A percentile compares a stretch with the other conserved stretches of the same genome.
phyloP scores from a whole-genome alignment of 352 stramenopile species.

The Globisporangium polare region DNA sequence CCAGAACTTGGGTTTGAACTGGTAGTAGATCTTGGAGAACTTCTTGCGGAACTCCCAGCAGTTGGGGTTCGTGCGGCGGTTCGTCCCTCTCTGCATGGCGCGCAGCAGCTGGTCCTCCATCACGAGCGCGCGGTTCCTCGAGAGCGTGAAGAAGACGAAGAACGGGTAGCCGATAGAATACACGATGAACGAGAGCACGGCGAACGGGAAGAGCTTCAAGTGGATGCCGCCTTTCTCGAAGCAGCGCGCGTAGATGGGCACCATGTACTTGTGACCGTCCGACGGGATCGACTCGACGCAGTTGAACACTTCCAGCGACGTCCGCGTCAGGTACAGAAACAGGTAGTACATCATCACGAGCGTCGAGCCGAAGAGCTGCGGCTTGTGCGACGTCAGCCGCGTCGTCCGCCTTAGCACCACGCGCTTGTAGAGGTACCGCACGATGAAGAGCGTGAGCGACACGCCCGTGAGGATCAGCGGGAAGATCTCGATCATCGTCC shows the following conservation, averaged over 20 bases:
- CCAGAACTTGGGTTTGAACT: conserved; percentile 81
- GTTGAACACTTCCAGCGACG: conserved; percentile 77
- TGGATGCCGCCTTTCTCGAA: conserved; percentile 60
- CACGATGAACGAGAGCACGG: conserved; percentile 54
- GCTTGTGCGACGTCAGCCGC: conserved; percentile 56
- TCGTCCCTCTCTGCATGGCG: conserved; percentile 52
- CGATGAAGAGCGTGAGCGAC: conserved; percentile 43
- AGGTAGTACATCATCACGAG: conserved; percentile 85
- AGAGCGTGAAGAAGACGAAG: conserved; percentile 63
- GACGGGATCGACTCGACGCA: conserved; percentile 58
- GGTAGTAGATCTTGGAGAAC: conserved; percentile 83
- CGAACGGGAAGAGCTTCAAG: conserved; percentile 56
- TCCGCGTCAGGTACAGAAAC: conserved; percentile 73
- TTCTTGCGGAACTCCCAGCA: conserved; percentile 72
- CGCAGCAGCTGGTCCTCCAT: conserved; percentile 67
- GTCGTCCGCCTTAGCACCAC: conserved; percentile 48
- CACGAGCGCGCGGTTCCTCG: conserved; percentile 45
- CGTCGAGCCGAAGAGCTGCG: conserved; percentile 63
- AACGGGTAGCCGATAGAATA: conserved; percentile 75
- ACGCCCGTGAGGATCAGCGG: conserved; percentile 38
- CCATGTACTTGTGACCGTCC: conserved; percentile 72
- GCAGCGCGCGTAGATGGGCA: conserved; percentile 59
- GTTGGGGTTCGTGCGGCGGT: conserved; percentile 60
- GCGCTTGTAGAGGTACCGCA: conserved; percentile 55
- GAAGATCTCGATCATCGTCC: conserved; percentile 57